Base-by-base conservation (phyloP, 2,329 filamentous ascomycete genomes). In the Emergomyces orientalis region DNA sequence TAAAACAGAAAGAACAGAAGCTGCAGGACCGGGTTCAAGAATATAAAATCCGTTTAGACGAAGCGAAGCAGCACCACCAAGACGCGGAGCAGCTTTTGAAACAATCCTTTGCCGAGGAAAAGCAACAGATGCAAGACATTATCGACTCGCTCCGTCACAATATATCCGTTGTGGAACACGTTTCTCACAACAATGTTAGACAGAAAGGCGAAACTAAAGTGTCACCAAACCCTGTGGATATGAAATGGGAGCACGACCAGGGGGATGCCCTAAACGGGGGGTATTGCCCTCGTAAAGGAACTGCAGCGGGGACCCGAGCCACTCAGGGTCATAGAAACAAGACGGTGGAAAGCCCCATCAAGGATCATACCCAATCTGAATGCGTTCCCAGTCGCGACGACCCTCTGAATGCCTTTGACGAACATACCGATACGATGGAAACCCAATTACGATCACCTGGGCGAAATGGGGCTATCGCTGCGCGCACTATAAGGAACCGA, bases 1-100 rank as follows among this genome's bases (percentile, higher is more conserved):
- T 77, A 27, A 78, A 76, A 64, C 71, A 75, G 58, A 71, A 75
- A 62, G 76, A 77, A 49, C 67, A 70, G 43, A 76, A 74, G 60
- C 65, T 77, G 34, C 76, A 78, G 62, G 65, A 67, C 17, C 72
- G 75, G 34, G 72, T 76, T 11, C 73, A 77, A 59, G 75, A 77
- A 55, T 77, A 75, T 64, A 73, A 75, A 39, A 72, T 74, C n/a
- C 72, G 73, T 11, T 65, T 79, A 51, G 75, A 73, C 60, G 68
- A 68, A 7, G 66, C 68, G 19, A 68, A 71, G 5, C 72, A 75
- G 49, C 71, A 76, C 59, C 74, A 74, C 52, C 73, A 71, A n/a
- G 69, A 73, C 22, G 71, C 73, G 25, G 72, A 77, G 64, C 71
- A 75, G 52, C 66, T 68, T 9, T 64, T 77, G 34, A 72, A 71